phyloP scores from a whole-genome alignment of 495 filamentous ascomycete species.

The Podospora appendiculata region DNA sequence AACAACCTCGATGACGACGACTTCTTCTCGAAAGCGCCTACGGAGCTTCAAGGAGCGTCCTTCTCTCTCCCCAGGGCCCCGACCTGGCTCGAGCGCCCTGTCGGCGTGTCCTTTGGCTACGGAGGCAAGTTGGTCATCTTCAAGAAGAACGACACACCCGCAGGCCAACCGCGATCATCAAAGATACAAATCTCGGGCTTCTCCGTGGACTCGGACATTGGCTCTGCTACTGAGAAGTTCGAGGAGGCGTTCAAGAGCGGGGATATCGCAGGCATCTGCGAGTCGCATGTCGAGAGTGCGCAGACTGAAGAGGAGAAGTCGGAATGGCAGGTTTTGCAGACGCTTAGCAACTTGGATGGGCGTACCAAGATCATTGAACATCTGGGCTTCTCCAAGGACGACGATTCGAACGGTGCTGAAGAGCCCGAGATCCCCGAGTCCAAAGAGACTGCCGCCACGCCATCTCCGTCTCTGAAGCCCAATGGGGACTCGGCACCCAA shows the following conservation, averaged over 20 bases:
- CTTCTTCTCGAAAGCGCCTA: conserved; percentile 92
- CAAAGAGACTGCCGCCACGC: conserved; percentile 31
- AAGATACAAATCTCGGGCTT: conserved; percentile 79
- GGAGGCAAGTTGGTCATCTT: conserved; percentile 88
- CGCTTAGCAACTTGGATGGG: conserved; percentile 74
- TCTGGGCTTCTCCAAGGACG: conserved; percentile 69
- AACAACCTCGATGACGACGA: conserved; percentile 77
- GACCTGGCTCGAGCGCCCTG: conserved; percentile 81
- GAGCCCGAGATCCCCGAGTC: conserved; percentile 20
- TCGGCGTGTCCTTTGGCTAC: conserved; percentile 88
- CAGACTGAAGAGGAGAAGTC: conserved; percentile 83
- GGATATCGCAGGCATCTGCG: conserved; percentile 71
- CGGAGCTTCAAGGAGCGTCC: conserved; percentile 76
- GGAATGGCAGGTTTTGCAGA: conserved; percentile 90
- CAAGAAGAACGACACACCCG: conserved; percentile 44
- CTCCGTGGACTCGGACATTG: conserved; percentile 79
- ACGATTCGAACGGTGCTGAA: conserved; percentile 42
- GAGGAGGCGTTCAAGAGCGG: conserved; percentile 73
- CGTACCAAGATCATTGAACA: conserved; percentile 75
- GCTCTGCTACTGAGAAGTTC: conserved; percentile 76
- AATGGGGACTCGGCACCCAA: conserved; percentile 31
- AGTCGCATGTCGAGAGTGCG: conserved; percentile 64
- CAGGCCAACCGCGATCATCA: conserved; percentile 57
- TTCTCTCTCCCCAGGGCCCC: conserved; percentile 84
- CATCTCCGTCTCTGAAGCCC: conserved; percentile 30